These are phyloP conservation scores for Aspergillus quadrilineatus DNA, from an alignment of 2,329 filamentous ascomycete species.

Conservation along the genomic window DNA sequence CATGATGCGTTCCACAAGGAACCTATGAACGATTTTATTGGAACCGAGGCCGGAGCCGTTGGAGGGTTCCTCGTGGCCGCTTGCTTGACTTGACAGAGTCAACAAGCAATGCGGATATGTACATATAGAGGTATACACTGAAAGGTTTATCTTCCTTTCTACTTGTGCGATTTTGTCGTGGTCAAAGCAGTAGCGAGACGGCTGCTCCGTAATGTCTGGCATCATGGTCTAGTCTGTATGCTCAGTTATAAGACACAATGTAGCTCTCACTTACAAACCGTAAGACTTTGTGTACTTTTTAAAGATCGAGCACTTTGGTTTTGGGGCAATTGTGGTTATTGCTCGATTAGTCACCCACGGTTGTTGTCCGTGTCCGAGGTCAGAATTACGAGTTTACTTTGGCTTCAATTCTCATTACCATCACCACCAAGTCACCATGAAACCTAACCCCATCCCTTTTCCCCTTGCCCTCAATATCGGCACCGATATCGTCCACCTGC, in stretches of 20 bases:
- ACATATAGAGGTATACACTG: constrained; percentile 31
- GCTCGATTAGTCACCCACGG: constrained; percentile 9
- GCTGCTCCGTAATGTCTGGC: not conserved
- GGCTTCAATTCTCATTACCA: not conserved
- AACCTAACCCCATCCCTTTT: constrained; percentile 56
- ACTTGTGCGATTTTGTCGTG: not conserved
- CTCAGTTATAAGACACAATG: not conserved
- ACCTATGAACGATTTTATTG: not conserved
- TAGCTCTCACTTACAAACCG: not conserved
- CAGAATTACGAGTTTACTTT: not conserved
- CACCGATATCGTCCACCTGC: constrained; percentile 73
- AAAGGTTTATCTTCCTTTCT: constrained; percentile 11
- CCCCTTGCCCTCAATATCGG: constrained; percentile 63
- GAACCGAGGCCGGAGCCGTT: not conserved
- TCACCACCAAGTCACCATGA: constrained; percentile 28
- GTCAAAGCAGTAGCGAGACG: not conserved
- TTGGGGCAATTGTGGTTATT: not conserved
- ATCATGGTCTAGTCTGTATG: not conserved
- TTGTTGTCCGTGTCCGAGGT: too few species aligned
- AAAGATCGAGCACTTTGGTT: not conserved
- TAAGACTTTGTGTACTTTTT: not conserved
- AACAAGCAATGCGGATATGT: constrained; percentile 23
- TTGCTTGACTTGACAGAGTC: constrained; percentile 1
- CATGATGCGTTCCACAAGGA: not conserved
- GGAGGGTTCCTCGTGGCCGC: constrained; percentile 4